Evolutionary conservation across 2,329 filamentous ascomycete species (phyloP), one percentile per base, ranked within the genome.

Genomic region (Allantophomopsis lycopodina): DNA sequence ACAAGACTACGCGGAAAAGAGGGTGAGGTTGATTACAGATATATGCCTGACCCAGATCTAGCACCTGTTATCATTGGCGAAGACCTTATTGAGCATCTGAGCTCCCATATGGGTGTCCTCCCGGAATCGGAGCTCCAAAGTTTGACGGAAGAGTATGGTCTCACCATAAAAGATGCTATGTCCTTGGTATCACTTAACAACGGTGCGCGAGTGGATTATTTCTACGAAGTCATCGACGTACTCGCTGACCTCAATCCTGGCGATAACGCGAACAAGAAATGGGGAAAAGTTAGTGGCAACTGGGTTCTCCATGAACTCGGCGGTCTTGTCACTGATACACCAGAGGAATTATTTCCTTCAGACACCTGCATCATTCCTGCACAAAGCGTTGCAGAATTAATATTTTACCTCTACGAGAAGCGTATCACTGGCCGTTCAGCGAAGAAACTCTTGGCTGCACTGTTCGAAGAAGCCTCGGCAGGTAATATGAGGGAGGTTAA

Each of bases 21-120:
- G 58, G 91, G 91, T 36, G 89, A 94, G 55, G 87, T 96, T 5
- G 91, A 98, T 59, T 98, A 98, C 59, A 73, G 91, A 33, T 98
- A 98, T 56, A 96, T 98, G 89, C 89, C 91, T 0, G 91, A 98
- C 56, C 85, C 91, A 5, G 91, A 98, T 55, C 68, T 98, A 12
- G 71, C 75, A 0, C 86, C 91, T 2, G 66, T 98, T 2, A 56
- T 87, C 2, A 81, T 98, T 44, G 78, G 77, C 7, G 55, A 68
- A 2, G 77, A 83, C 42, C 66, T 96, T 1, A 64, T 95, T 4
- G 54, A 66, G 5, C 66, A 79, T 46, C 65, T 96, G 12, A 62
- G 60, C 15, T 49, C 59, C 1, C 80, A 69, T 0, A 61, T 94
- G 43, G 83, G 85, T 4, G 66, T 73, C 16, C 64, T 83, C 8